A percentile compares a stretch with the other conserved stretches of the same genome.
phyloP scores from a whole-genome alignment of 1,284 basidiomycete species.

The Austroboletus niveus region DNA sequence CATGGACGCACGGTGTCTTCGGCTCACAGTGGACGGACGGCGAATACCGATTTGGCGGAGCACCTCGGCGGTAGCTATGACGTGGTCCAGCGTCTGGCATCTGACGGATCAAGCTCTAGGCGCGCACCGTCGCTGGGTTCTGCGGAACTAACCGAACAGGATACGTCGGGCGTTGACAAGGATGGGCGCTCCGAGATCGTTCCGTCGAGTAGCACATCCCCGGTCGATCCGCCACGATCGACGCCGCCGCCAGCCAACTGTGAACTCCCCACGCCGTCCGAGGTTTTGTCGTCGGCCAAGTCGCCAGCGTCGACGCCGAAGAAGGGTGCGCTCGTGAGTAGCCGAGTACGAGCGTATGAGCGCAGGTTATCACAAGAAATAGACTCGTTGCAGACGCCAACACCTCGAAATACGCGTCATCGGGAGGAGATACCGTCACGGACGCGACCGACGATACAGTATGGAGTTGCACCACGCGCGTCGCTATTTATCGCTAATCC shows the following conservation, averaged over 20 bases:
- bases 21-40: slow-evolving; percentile 52
- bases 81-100: slow-evolving; percentile 58
- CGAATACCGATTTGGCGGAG: slow-evolving; percentile 65
- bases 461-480: slow-evolving; percentile 46
- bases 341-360: slow-evolving; percentile 42
- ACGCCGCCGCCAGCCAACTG: background rate
- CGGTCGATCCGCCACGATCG: slow-evolving; percentile 17
- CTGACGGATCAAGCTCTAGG: slow-evolving; percentile 30
- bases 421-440: slow-evolving; percentile 29
- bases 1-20: slow-evolving; percentile 51
- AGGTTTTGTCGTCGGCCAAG: background rate
- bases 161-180: slow-evolving; percentile 10
- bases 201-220: slow-evolving; percentile 8
- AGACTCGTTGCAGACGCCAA: slow-evolving; percentile 10
- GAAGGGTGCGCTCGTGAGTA: slow-evolving; percentile 27
- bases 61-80: slow-evolving; percentile 62
- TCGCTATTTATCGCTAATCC: slow-evolving; percentile 53
- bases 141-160: slow-evolving; percentile 24
- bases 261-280: background rate
- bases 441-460: slow-evolving; percentile 34
- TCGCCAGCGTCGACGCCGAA: background rate
- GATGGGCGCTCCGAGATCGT: slow-evolving; percentile 10
- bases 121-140: slow-evolving; percentile 25
- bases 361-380: slow-evolving; percentile 35
- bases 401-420: slow-evolving; percentile 31